Evolutionary conservation across 768 basidiomycete species (phyloP).

Genomic region (Macrolepiota fuliginosa): DNA sequence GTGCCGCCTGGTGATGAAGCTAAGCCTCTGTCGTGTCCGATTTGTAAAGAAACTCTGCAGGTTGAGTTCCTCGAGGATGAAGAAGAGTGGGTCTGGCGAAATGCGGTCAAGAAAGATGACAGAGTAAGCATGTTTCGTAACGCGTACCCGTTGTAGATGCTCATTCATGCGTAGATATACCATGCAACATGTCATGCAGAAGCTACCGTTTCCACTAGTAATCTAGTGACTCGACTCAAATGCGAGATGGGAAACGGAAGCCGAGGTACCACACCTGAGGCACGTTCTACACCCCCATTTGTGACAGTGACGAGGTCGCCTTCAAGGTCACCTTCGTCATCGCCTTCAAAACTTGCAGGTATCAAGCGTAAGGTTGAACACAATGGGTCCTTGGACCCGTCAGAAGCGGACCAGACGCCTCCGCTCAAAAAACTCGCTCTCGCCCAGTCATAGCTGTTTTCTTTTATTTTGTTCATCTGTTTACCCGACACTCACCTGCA

Average conservation of each 20-base stretch:
- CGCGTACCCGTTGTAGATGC: not conserved
- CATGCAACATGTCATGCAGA: constrained; percentile 96
- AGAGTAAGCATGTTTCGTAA: constrained; percentile 43
- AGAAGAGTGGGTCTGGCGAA: constrained; percentile 98
- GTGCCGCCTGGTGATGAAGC: constrained; percentile 91
- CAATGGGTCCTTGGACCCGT: constrained; percentile 23
- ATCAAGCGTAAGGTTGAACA: constrained; percentile 75
- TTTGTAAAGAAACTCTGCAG: constrained; percentile 93
- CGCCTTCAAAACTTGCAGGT: constrained; percentile 51
- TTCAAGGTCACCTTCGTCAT: constrained; percentile 40
- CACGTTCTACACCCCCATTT: constrained; percentile 38
- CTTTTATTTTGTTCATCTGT: not conserved
- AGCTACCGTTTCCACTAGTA: constrained; percentile 60
- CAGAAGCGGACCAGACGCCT: constrained; percentile 50
- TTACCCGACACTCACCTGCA: not conserved
- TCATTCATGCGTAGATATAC: constrained; percentile 58
- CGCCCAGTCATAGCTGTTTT: constrained; percentile 17
- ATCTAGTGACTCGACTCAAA: constrained; percentile 65
- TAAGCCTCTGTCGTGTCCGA: constrained; percentile 81
- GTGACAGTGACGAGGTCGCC: constrained; percentile 30
- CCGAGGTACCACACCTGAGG: constrained; percentile 78
- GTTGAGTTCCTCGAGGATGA: constrained; percentile 93
- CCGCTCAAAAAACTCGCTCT: constrained; percentile 68
- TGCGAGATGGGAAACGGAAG: constrained; percentile 58
- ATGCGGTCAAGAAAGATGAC: constrained; percentile 82